These are phyloP conservation scores for Collybia sordida DNA, from an alignment of 768 basidiomycete genomes.

Conservation along the genomic window DNA sequence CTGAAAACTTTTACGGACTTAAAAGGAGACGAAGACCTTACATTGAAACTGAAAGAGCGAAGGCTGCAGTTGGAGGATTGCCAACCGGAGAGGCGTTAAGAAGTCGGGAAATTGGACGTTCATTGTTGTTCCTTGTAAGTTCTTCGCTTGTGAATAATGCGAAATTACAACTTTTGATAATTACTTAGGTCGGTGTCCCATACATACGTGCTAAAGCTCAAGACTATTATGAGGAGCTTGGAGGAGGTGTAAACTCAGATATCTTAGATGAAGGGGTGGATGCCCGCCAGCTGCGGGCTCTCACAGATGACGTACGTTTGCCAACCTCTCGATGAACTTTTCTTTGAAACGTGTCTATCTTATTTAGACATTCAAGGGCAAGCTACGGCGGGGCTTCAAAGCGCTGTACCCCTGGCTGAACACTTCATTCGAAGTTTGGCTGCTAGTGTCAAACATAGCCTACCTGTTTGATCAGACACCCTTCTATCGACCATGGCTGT, in stretches of 20 bases:
- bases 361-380: slow-evolving; percentile 49
- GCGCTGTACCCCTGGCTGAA: slow-evolving; percentile 81
- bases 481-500: slow-evolving; percentile 90
- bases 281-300: slow-evolving; percentile 40
- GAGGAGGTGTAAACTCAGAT: slow-evolving; percentile 76
- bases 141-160: neutral
- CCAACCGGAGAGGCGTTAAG: slow-evolving; percentile 67
- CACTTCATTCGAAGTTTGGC: slow-evolving; percentile 73
- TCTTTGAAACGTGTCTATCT: slow-evolving; percentile 3
- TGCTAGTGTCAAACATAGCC: slow-evolving; percentile 80
- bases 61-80: slow-evolving; percentile 65
- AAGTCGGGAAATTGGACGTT: slow-evolving; percentile 67
- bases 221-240: slow-evolving; percentile 88
- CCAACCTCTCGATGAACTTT: slow-evolving; percentile 5
- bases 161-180: neutral
- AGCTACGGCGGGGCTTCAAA: slow-evolving; percentile 66
- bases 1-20: slow-evolving; percentile 95
- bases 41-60: slow-evolving; percentile 67
- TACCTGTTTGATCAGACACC: slow-evolving; percentile 89
- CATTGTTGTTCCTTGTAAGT: slow-evolving; percentile 78
- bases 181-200: slow-evolving; percentile 77
- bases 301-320: slow-evolving; percentile 51
- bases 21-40: slow-evolving; percentile 74
- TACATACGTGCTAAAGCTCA: slow-evolving; percentile 88
- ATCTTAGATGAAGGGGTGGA: slow-evolving; percentile 54